Conservation (phyloP, 1,284 basidiomycete genomes). For the Cryptococcus sp. region DNA sequence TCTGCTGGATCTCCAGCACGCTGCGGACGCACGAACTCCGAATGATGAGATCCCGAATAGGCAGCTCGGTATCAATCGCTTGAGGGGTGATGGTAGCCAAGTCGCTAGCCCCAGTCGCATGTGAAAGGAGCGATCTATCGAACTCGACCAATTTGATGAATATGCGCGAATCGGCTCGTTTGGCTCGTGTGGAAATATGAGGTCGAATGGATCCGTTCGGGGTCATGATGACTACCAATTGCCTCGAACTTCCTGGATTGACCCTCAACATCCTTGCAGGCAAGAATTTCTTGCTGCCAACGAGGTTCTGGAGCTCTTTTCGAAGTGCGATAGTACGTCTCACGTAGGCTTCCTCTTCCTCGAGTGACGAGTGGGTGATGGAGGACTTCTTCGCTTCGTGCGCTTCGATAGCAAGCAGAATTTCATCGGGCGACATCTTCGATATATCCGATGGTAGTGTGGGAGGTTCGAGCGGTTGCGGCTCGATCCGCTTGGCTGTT, state of each 20-base stretch:
- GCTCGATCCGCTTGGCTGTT: conserved; percentile 41
- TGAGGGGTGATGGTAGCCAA: conserved; percentile 6
- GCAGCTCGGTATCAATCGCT: conserved; percentile 49
- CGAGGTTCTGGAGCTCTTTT: conserved; percentile 52
- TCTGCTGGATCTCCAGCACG: conserved; percentile 57
- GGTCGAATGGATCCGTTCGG: conserved; percentile 56
- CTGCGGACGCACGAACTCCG: conserved; percentile 54
- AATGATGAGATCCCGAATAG: conserved; percentile 57
- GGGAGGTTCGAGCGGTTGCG: conserved; percentile 25
- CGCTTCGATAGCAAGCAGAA: conserved; percentile 54
- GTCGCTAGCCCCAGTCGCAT: conserved; percentile 5
- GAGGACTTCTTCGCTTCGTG: conserved; percentile 51
- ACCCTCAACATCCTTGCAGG: conserved; percentile 51
- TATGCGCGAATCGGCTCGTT: conserved; percentile 57
- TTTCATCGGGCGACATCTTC: conserved; percentile 54
- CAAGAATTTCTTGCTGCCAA: conserved; percentile 49
- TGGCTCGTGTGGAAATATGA: conserved; percentile 53
- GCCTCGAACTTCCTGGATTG: conserved; percentile 43
- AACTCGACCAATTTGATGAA: conserved; percentile 56
- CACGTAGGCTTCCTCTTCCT: conserved; percentile 57
- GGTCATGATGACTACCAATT: conserved; percentile 55
- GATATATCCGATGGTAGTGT: conserved; percentile 35
- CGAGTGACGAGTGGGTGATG: conserved; percentile 48
- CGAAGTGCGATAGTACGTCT: conserved; percentile 53
- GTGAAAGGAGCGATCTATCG: conserved; percentile 41